A percentile compares a stretch with the other conserved stretches of the same genome.
These are phyloP conservation scores for Thelonectria olida DNA, from an alignment of 2,329 filamentous ascomycete genomes.

Conservation along the genomic window DNA sequence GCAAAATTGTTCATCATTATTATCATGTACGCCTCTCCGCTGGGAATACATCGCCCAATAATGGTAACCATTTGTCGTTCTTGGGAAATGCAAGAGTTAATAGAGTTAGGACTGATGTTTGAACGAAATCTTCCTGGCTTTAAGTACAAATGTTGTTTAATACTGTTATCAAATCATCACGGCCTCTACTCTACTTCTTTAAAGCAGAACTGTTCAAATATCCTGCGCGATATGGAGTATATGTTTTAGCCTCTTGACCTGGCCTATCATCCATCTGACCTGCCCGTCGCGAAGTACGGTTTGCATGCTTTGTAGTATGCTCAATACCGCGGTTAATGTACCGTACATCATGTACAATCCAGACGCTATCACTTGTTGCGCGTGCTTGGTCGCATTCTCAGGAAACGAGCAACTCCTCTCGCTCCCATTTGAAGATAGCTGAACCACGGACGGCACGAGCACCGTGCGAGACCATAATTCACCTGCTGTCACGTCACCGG, in stretches of 20 bases:
- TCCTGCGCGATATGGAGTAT: background rate
- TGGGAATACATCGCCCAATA: too few relatives aligned
- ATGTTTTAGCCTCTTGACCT: background rate
- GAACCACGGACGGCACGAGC: background rate
- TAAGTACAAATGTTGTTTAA: too few relatives aligned
- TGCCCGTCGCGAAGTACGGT: constrained; percentile 1
- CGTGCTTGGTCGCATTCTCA: background rate
- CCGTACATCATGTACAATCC: background rate
- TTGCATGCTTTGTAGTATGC: background rate
- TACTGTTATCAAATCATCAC: too few relatives aligned
- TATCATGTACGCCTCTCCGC: too few relatives aligned
- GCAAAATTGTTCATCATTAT: too few relatives aligned
- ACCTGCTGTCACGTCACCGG: constrained; percentile 1
- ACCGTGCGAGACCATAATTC: background rate
- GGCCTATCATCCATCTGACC: background rate
- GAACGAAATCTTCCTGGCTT: too few relatives aligned
- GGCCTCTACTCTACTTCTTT: too few relatives aligned
- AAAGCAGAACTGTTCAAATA: background rate
- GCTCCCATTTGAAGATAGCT: background rate
- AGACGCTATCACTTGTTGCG: background rate
- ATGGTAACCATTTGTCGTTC: too few relatives aligned
- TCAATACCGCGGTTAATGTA: background rate
- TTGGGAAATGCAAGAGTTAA: too few relatives aligned
- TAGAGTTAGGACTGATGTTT: too few relatives aligned
- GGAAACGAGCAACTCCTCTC: background rate